A percentile compares a stretch with the other conserved stretches of the same genome.
These are phyloP conservation scores for Vaccinium macrocarpon DNA, from an alignment of 148 eudicot species.

Conservation along the genomic window DNA sequence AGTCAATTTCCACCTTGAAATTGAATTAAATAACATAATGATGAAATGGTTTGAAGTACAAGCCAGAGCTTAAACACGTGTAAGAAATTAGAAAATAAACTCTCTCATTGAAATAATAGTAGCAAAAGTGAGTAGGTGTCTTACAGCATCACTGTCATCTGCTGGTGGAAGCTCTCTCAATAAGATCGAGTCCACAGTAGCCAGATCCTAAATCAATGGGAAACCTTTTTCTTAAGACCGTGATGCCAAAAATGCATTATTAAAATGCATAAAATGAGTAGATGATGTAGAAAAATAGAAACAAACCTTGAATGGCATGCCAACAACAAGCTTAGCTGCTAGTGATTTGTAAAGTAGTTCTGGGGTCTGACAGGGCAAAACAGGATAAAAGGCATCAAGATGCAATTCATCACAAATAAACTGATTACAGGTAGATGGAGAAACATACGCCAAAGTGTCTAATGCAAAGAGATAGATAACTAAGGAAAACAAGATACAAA, in stretches of 20 bases:
- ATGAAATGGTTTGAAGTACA: constrained; percentile 3
- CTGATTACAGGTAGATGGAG: background rate
- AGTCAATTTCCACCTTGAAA: constrained; percentile 19
- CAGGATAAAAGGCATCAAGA: constrained; percentile 10
- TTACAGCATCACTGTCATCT: constrained; percentile 83
- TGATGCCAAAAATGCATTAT: background rate
- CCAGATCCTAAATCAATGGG: constrained; percentile 64
- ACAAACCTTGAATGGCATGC: constrained; percentile 93
- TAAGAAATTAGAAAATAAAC: constrained; percentile 1
- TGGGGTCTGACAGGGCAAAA: constrained; percentile 51
- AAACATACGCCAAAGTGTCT: background rate
- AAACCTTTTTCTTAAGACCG: constrained; percentile 2
- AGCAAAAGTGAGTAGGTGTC: constrained; percentile 23
- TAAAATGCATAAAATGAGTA: background rate
- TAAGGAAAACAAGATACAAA: background rate
- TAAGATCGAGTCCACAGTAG: constrained; percentile 93
- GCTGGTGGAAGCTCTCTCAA: constrained; percentile 79
- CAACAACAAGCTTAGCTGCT: constrained; percentile 85
- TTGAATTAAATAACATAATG: constrained; percentile 4
- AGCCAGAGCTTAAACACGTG: background rate
- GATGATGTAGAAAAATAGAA: background rate
- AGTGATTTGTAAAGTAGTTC: constrained; percentile 86
- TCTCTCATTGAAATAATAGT: background rate
- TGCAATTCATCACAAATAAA: constrained; percentile 5
- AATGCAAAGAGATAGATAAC: background rate